Percentiles rank a stretch among this genome's conserved stretches.
Conservation (phyloP, 2,329 filamentous ascomycete genomes). For the Aureobasidium subglaciale region DNA sequence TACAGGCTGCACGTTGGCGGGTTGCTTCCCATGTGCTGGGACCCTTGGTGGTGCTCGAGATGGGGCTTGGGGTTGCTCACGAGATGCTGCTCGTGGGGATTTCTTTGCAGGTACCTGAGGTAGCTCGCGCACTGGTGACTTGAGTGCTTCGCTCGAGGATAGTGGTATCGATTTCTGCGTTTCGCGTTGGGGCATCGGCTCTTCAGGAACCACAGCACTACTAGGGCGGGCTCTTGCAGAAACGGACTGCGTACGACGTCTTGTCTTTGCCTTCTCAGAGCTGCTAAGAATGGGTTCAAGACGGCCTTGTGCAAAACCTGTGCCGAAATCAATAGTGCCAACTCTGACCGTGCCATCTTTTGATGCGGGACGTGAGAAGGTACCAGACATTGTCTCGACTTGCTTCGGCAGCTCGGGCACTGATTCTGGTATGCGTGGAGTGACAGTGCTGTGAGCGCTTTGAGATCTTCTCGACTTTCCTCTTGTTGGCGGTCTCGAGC, state of each 20-base stretch:
- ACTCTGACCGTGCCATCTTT: constrained; percentile 4
- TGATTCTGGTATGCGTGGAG: neutral
- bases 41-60: neutral
- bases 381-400: neutral
- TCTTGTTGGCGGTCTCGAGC: neutral
- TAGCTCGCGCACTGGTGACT: neutral
- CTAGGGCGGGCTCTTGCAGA: neutral
- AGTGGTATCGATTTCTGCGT: neutral
- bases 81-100: neutral
- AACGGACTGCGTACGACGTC: constrained; percentile 12
- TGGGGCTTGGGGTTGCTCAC: neutral
- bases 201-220: neutral
- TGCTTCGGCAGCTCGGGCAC: neutral
- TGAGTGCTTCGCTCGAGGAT: neutral
- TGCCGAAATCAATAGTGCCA: constrained; percentile 14
- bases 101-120: neutral
- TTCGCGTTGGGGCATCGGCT: neutral
- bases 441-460: neutral
- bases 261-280: constrained; percentile 2
- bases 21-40: neutral
- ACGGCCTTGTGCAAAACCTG: constrained; percentile 10
- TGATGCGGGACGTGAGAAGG: neutral
- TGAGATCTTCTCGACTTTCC: constrained; percentile 4
- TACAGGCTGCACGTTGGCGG: neutral
- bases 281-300: constrained; percentile 4